Conservation (phyloP, 2,329 filamentous ascomycete species). For the Tricladium varicosporioides region DNA sequence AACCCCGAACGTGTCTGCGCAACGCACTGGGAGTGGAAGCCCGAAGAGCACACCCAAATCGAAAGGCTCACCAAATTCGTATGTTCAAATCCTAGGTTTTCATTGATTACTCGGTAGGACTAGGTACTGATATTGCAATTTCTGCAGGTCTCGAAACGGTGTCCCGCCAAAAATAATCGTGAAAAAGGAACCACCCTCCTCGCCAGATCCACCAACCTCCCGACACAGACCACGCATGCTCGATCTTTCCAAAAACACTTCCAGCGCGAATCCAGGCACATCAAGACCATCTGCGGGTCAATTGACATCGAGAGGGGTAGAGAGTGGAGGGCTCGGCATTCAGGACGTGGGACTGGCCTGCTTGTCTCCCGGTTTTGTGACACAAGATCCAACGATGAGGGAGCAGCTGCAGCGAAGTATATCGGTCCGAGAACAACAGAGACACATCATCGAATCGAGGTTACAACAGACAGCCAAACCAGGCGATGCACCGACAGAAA, state of each 20-base stretch:
- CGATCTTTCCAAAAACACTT: conserved; percentile 68
- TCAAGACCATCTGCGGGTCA: conserved; percentile 66
- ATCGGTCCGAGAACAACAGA: conserved; percentile 88
- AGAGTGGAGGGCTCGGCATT: conserved; percentile 70
- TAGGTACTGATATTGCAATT: conserved; percentile 24
- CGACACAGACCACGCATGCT: conserved; percentile 75
- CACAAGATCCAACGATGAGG: conserved; percentile 93
- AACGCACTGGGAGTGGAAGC: conserved; percentile 54
- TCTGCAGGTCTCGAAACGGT: conserved; percentile 50
- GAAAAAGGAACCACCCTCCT: conserved; percentile 93
- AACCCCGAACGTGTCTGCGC: conserved; percentile 43
- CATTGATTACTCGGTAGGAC: conserved; percentile 12
- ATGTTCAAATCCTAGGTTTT: conserved; percentile 37
- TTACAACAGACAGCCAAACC: conserved; percentile 84
- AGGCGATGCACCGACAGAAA: conserved; percentile 62
- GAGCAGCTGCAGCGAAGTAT: conserved; percentile 93
- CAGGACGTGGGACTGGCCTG: conserved; percentile 94
- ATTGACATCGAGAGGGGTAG: conserved; percentile 65
- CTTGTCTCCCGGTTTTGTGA: conserved; percentile 91
- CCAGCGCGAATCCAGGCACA: conserved; percentile 49
- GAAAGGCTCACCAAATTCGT: conserved; percentile 62
- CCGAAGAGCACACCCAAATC: conserved; percentile 44
- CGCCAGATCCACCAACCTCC: conserved; percentile 72
- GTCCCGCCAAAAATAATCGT: conserved; percentile 78
- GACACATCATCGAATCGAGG: conserved; percentile 90